phyloP scores from a whole-genome alignment of 345 rosid genomes.

The Pugionium cornutum region DNA sequence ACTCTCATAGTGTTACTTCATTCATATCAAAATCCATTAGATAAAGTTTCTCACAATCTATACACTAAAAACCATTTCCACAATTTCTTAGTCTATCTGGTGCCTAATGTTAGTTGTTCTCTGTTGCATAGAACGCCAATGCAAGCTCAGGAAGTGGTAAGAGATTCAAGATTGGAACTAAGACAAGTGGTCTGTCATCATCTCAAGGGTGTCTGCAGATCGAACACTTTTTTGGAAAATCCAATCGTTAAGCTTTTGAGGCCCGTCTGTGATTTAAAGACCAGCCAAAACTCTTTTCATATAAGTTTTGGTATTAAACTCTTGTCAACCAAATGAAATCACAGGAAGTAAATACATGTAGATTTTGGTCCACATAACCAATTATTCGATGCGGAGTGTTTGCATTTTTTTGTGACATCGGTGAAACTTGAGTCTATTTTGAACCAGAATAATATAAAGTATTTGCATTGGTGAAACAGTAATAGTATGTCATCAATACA shows the following conservation, averaged over 20 bases:
- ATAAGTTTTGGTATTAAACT: neutral
- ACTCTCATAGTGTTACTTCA: neutral
- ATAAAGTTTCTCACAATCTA: neutral
- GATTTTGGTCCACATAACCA: neutral
- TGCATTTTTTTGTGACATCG: no score
- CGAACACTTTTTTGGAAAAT: conserved; percentile 83
- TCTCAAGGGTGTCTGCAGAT: conserved; percentile 76
- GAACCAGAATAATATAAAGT: no score
- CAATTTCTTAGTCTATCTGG: conserved; percentile 35
- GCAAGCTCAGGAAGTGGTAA: conserved; percentile 50
- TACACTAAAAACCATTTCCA: neutral
- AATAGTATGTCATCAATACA: no score
- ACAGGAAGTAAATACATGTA: neutral
- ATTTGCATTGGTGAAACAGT: no score
- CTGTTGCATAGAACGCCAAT: conserved; percentile 51
- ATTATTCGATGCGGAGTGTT: no score
- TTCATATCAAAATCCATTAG: neutral
- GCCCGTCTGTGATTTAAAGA: neutral
- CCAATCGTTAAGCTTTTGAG: conserved; percentile 33
- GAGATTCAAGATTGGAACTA: conserved; percentile 59
- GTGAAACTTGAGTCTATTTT: no score
- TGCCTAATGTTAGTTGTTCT: conserved; percentile 5
- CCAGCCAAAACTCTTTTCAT: neutral
- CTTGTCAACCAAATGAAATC: no score
- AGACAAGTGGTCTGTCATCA: conserved; percentile 44